These are phyloP conservation scores for Podospora anserina DNA, from an alignment of 495 filamentous ascomycete genomes.

Conservation along the genomic window DNA sequence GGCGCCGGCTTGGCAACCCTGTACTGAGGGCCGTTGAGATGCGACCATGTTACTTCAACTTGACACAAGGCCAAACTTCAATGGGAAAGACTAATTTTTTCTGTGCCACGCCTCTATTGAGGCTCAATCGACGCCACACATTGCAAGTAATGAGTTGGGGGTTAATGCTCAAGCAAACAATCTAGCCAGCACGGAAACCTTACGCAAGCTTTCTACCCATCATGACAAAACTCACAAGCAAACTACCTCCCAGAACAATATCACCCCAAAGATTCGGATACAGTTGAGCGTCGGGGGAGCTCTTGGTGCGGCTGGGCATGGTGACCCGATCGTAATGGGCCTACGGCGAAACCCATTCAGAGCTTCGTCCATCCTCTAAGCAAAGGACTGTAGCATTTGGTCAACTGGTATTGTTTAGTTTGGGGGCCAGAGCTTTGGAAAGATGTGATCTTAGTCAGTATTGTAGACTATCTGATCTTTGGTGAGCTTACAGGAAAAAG, in stretches of 20 bases:
- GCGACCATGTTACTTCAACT: not conserved
- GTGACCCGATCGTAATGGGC: not conserved
- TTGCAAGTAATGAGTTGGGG: not conserved
- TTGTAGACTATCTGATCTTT: too few relatives aligned
- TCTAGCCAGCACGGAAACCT: not conserved
- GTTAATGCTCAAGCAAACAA: not conserved
- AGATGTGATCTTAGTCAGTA: too few relatives aligned
- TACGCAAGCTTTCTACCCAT: not conserved
- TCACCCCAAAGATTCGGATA: not conserved
- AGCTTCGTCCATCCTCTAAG: too few relatives aligned
- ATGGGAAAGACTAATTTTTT: not conserved
- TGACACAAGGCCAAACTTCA: not conserved
- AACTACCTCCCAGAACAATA: not conserved
- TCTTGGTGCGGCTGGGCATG: not conserved
- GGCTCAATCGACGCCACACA: not conserved
- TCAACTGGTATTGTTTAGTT: too few relatives aligned
- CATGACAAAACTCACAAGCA: not conserved
- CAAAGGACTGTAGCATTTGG: too few relatives aligned
- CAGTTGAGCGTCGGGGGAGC: not conserved
- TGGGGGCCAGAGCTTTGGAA: too few relatives aligned
- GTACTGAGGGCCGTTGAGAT: not conserved
- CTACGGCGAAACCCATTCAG: not conserved
- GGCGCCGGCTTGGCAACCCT: not conserved
- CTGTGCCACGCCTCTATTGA: not conserved
- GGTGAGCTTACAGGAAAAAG: too few relatives aligned